Percentiles rank a stretch among this genome's conserved stretches.
These are phyloP conservation scores for Diaporthe aspalathi DNA, from an alignment of 2,329 filamentous ascomycete species.

Conservation along the genomic window DNA sequence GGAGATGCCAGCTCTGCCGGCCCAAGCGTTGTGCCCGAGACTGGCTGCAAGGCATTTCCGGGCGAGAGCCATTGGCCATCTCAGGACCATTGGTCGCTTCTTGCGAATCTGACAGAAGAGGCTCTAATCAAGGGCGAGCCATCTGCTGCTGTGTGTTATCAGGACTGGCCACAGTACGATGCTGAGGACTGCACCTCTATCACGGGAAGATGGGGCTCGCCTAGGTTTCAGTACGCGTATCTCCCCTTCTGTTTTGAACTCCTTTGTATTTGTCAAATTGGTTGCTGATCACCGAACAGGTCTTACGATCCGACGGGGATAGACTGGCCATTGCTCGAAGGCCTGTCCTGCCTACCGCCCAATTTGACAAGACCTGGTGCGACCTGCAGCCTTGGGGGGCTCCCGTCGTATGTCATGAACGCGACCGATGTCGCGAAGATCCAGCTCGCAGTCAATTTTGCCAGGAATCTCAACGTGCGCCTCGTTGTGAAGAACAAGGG, in stretches of 20 bases:
- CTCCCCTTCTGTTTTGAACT: not conserved
- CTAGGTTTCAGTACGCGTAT: slow-evolving; percentile 48
- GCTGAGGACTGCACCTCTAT: slow-evolving; percentile 53
- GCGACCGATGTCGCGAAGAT: slow-evolving; percentile 56
- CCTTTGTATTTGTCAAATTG: not conserved
- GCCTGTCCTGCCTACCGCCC: slow-evolving; percentile 49
- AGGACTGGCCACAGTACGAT: slow-evolving; percentile 56
- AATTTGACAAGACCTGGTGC: slow-evolving; percentile 38
- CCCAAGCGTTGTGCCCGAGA: not conserved
- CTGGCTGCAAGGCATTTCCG: slow-evolving; percentile 49
- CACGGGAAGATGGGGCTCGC: slow-evolving; percentile 49
- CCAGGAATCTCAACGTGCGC: slow-evolving; percentile 58
- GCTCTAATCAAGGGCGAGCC: slow-evolving; percentile 64
- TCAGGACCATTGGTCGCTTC: slow-evolving; percentile 55
- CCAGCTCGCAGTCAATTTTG: slow-evolving; percentile 60
- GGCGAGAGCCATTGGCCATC: slow-evolving; percentile 66
- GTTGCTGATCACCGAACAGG: not conserved
- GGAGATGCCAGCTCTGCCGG: not conserved
- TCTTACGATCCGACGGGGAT: slow-evolving; percentile 20
- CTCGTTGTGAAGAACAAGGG: slow-evolving; percentile 64
- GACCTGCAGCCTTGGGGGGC: slow-evolving; percentile 54
- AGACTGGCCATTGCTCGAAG: slow-evolving; percentile 26
- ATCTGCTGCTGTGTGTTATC: slow-evolving; percentile 64
- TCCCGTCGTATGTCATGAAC: slow-evolving; percentile 56
- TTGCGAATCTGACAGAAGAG: slow-evolving; percentile 65